Evolutionary conservation across 192 early-diverging fungal species (phyloP).

Genomic region (Gigaspora rosea): DNA sequence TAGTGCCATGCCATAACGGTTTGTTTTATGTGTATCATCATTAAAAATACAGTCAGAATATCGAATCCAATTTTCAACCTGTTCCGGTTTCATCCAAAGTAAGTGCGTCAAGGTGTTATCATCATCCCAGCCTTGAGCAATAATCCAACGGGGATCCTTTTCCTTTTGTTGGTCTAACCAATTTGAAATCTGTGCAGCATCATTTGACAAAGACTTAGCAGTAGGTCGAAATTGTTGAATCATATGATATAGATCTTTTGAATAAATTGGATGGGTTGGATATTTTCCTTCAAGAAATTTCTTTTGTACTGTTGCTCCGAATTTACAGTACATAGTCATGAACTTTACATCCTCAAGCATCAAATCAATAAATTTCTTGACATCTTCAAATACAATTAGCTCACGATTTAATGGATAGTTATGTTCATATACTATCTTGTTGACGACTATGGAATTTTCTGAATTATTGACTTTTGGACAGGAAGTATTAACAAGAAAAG

Average conservation of each 20-base stretch:
- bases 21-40: not conserved
- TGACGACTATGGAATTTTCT: not conserved
- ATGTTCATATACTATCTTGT: not conserved
- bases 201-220: not conserved
- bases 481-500: conserved; percentile 4
- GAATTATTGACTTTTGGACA: conserved; percentile 5
- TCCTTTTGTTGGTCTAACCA: conserved; percentile 4
- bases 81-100: not conserved
- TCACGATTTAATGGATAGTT: no score
- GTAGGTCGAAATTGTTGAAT: not conserved
- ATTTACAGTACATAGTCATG: conserved; percentile 4
- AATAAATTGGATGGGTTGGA: no score
- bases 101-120: not conserved
- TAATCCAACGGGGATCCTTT: not conserved
- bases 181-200: conserved; percentile 7
- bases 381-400: no score
- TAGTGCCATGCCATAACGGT: not conserved
- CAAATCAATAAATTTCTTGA: no score
- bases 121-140: not conserved
- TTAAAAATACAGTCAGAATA: conserved; percentile 14
- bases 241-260: no score
- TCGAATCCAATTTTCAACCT: conserved; percentile 1
- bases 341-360: not conserved
- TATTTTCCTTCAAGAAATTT: not conserved
- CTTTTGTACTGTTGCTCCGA: not conserved